Conservation (phyloP, 306 rosid species). For the Castanea mollissima region DNA sequence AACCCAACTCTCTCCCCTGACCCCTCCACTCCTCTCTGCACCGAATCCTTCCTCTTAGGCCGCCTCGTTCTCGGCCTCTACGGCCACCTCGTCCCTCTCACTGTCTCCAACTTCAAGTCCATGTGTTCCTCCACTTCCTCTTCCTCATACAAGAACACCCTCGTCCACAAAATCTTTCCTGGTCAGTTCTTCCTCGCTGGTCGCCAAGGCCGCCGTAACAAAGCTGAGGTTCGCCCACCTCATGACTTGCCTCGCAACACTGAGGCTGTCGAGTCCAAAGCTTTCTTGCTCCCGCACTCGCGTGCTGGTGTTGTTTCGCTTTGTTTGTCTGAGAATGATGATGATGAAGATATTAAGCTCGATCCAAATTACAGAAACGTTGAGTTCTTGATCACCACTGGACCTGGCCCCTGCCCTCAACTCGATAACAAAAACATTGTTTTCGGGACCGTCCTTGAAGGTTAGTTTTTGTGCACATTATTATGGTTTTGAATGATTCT, state of each 20-base stretch:
- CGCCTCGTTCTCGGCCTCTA: constrained; percentile 82
- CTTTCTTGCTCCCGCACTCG: constrained; percentile 70
- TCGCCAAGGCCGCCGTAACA: constrained; percentile 76
- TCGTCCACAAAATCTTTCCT: constrained; percentile 71
- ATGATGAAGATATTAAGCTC: constrained; percentile 65
- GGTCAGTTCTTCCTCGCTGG: constrained; percentile 84
- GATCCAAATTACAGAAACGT: constrained; percentile 71
- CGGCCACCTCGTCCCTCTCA: constrained; percentile 73
- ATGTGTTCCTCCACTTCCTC: constrained; percentile 47
- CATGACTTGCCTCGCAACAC: constrained; percentile 50
- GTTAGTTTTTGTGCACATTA: not conserved
- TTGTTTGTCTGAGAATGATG: constrained; percentile 74
- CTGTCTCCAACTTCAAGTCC: constrained; percentile 81
- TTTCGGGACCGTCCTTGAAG: constrained; percentile 86
- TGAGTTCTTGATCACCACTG: constrained; percentile 83
- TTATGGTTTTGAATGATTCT: not conserved
- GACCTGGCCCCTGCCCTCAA: constrained; percentile 87
- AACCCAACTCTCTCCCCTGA: constrained; percentile 24
- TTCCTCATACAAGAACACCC: constrained; percentile 67
- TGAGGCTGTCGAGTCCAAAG: constrained; percentile 60
- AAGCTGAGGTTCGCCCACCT: constrained; percentile 81
- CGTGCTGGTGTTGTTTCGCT: constrained; percentile 75
- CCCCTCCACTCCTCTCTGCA: constrained; percentile 52
- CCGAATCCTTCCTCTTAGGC: constrained; percentile 66
- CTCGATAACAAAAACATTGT: constrained; percentile 77